These are phyloP conservation scores for Aquilaria malaccensis DNA, from an alignment of 345 rosid species.

Conservation along the genomic window DNA sequence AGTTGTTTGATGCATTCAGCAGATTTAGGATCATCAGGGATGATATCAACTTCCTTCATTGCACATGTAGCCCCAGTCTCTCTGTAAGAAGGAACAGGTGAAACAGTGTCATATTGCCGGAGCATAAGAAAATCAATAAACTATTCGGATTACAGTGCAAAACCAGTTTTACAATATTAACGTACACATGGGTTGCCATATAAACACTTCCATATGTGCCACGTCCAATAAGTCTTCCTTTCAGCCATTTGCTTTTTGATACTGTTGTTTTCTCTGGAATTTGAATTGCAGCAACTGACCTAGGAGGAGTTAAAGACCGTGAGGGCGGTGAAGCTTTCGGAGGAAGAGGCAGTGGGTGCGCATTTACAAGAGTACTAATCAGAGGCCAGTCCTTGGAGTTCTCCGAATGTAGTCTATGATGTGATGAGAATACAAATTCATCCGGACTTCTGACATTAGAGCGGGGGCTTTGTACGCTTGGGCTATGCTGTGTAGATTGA, in stretches of 20 bases:
- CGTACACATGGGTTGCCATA: constrained; percentile 47
- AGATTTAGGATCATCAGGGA: constrained; percentile 55
- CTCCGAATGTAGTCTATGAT: constrained; percentile 18
- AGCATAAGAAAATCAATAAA: constrained; percentile 4
- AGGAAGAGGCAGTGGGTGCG: constrained; percentile 68
- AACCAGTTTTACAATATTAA: constrained; percentile 10
- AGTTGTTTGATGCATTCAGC: constrained; percentile 59
- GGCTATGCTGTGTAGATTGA: constrained; percentile 35
- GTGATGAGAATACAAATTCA: constrained; percentile 16
- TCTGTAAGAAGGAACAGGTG: constrained; percentile 22
- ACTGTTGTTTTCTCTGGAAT: constrained; percentile 17
- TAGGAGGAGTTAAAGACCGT: constrained; percentile 14
- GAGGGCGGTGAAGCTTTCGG: constrained; percentile 30
- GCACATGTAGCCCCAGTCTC: constrained; percentile 75
- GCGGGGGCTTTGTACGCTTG: constrained; percentile 16
- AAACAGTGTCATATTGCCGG: not conserved
- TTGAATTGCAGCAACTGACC: constrained; percentile 17
- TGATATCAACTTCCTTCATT: constrained; percentile 57
- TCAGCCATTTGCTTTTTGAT: constrained; percentile 47
- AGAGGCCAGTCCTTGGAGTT: constrained; percentile 25
- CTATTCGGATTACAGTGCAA: not conserved
- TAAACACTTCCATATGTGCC: constrained; percentile 76
- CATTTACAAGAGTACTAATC: constrained; percentile 17
- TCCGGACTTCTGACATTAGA: constrained; percentile 8
- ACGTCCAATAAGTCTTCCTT: constrained; percentile 70